Base-by-base conservation (phyloP, 1,284 basidiomycete genomes). In the Inonotus hispidus region DNA sequence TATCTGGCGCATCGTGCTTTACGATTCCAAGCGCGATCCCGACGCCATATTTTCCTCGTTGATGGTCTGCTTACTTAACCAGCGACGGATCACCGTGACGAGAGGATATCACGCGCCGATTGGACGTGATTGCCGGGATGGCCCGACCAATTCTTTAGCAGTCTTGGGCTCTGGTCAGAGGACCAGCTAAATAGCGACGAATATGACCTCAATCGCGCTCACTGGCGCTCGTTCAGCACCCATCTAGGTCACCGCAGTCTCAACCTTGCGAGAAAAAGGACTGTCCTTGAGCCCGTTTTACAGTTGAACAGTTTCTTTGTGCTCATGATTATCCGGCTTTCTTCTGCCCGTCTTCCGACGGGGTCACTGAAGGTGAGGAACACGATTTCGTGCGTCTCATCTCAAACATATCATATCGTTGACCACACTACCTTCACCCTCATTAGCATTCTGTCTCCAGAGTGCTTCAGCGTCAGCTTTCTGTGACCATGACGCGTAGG, bases 391-490 rank as follows among this genome's bases (percentile, higher is more conserved):
- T 52, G 11, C 3, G 8, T 50, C 3, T 16, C 2, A 16, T 27
- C n/a, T 52, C 41, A 19, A 35, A 16, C 35, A 46, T 47, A 21
- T n/a, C n/a, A 16, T n/a, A 21, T 21, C 16, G 19, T 16, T 43
- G n/a, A 46, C 19, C 38, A 19, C 13, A 13, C 29, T 46, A 43
- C 41, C 16, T 43, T 43, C 19, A n/a, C 46, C 25, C 25, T 35
- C 27, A n/a, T 8, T 46, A 56, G 55, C 29, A 13, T 46, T 49
- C 56, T 49, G 43, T 41, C 41, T 35, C 41, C 27, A 60, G 52
- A 27, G 54, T 60, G 52, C 52, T 60, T 47, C 59, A 60, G 35
- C 60, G 60, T 29, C 27, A 23, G 19, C 53, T 61, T n/a, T 61
- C 60, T 4, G 46, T 46, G 13, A 39, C 29, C 16, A 21, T 43